Base-by-base conservation (phyloP, 139 green algal genomes). In the Chlorella sp. region DNA sequence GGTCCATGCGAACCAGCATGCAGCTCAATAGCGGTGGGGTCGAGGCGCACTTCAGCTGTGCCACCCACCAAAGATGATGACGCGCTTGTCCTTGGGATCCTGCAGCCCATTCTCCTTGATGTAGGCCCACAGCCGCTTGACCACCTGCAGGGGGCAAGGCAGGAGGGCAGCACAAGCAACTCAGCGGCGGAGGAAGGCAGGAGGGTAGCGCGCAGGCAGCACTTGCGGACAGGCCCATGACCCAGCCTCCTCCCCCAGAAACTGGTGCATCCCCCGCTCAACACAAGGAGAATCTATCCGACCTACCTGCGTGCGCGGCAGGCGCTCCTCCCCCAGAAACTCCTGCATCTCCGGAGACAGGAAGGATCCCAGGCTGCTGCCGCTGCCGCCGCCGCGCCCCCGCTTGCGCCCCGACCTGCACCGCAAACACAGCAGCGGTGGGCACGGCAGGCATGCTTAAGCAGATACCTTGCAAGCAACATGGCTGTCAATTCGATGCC, bases 121-220 rank as follows among this genome's bases (percentile, higher is more conserved):
- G 88, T 98, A 95, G 16, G 89, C 92, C 95, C 95, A 98, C 30
- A 98, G 83, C 26, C 74, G 78, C 85, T 97, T 97, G 4, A 97
- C 93, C 26, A 98, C 94, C 84, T 91, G 84, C 44, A 51, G 28
- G 36, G 20, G 17, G 38, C 36, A 18, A 20, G 26, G 38, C 69
- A 76, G 44, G 34, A 3, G 7, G 30, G 36, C 36, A 34, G 26
- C 69, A 17, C 28, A n/a, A 21, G 36, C 36, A 30, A 4, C 6
- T 71, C 3, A 21, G n/a, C 39, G n/a, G 16, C 18, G 5, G 64
- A 6, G 44, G 17, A 28, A 30, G 21, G 70, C 72, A n/a, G 91
- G 85, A 0, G 86, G 36, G 1, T 88, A 62, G 21, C 36, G 71
- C 26, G 39, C 11, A 36, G 3, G 30, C 51, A 47, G n/a, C n/a